Evolutionary conservation across 2,329 filamentous ascomycete genomes (phyloP), one percentile per base, ranked within the genome.

Genomic region (Fusarium phyllophilum): DNA sequence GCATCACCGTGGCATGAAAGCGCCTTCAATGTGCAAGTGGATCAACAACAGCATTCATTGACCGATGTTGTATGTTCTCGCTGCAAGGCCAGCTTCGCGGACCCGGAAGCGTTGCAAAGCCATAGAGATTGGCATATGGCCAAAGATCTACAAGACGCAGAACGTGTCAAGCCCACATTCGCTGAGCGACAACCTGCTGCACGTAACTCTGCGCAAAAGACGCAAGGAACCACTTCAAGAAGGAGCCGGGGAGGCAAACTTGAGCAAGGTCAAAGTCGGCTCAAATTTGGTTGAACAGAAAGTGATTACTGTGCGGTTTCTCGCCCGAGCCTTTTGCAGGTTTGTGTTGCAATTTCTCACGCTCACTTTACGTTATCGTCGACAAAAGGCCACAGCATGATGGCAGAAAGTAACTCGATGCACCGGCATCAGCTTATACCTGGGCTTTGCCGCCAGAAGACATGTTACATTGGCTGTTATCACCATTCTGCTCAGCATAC

Each of bases 81-180:
- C 71, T 97, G 95, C 81, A 86, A 88, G 67, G 86, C 88, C 77
- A 79, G 81, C n/a, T 85, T 96, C 39, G 85, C 87, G 18, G 84
- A 86, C 44, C 79, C 85, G 33, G 89, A 92, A 63, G 87, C 88
- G 75, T 79, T 90, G 52, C 88, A 91, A 74, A 95, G 93, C 82
- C 96, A 99, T 81, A 87, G 92, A 61, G 96, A 99, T 81, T 98
- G 95, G 92, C 96, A 99, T 83, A 92, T 97, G 83, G 96, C 96
- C 51, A 94, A 93, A 83, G 93, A 96, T 76, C 86, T 99, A 36
- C 92, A 95, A 73, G 88, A 91, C 6, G 82, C 86, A 65, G 88
- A 92, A 83, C 86, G 87, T 86, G 86, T 83, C 82, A 84, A 75
- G 66, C 78, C 81, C 68, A 78, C 81, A 85, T 85, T 87, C 81